Evolutionary conservation across 2,329 filamentous ascomycete genomes (phyloP), one percentile per base, ranked within the genome.

Genomic region (Hypoxylon sp.): DNA sequence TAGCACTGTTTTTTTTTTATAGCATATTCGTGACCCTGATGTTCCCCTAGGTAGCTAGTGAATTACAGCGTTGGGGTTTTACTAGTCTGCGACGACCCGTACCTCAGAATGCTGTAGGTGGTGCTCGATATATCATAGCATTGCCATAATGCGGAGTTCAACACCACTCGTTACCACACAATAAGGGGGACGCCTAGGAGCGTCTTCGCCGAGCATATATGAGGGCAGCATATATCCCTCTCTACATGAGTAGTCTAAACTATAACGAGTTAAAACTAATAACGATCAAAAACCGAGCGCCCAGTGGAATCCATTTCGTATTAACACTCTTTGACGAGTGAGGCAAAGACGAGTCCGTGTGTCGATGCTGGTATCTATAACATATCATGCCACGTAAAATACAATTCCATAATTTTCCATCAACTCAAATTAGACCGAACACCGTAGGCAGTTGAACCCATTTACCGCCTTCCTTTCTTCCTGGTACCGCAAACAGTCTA

Each of bases 361-460:
- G 38, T 58, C 56, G 36, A 60, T 64, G 63, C 38, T 66, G 66
- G 66, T 68, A 68, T 68, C 66, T 66, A 61, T 60, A 65, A 64
- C 49, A 61, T 64, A 24, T 68, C 63, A 59, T 66, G 62, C 62
- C 65, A 42, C 66, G 14, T 68, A 68, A 66, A 63, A 54, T 68
- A 66, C 66, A 68, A 62, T 42, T 45, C 55, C 32, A 57, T 14
- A 52, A 28, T 54, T 53, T 57, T 62, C 30, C 59, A 48, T 58
- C 63, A 40, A 59, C 22, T 36, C 60, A 54, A 46, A 58, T 53
- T 18, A 45, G 20, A 45, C 53, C 24, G 28, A 48, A 26, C 16
- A 48, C 20, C 30, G 16, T 14, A 9, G 7, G 20, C 22, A 30
- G 18, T 6, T 32, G 7, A 16, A 22, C 36, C 18, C 5, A 51